A percentile compares a stretch with the other conserved stretches of the same genome.
Conservation (phyloP, 2,329 filamentous ascomycete genomes). For the Fusarium albosuccineum region DNA sequence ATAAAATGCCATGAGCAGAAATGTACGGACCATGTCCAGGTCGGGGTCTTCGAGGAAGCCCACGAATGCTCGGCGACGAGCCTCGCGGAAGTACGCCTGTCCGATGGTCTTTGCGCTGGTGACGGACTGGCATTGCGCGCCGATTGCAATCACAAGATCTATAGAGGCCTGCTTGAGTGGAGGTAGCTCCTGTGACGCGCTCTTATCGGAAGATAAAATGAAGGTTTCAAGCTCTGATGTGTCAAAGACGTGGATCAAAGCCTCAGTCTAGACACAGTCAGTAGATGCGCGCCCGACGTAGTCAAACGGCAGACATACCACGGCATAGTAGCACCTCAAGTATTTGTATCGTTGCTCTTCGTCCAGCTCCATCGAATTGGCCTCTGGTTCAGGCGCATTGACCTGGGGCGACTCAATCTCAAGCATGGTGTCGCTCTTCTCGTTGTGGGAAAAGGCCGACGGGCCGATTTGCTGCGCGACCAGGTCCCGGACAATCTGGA, state of each 20-base stretch:
- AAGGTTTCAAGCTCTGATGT: slow-evolving; percentile 46
- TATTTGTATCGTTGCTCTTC: slow-evolving; percentile 18
- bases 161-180: slow-evolving; percentile 27
- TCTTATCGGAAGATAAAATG: slow-evolving; percentile 22
- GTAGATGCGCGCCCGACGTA: rapidly evolving
- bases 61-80: slow-evolving; percentile 44
- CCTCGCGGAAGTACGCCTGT: slow-evolving; percentile 60
- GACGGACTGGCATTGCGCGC: slow-evolving; percentile 42
- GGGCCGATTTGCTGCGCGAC: slow-evolving; percentile 45
- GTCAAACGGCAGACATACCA: slow-evolving; percentile 16
- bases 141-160: slow-evolving; percentile 43
- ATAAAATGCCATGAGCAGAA: slow-evolving; percentile 76
- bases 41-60: slow-evolving; percentile 45
- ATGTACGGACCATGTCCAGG: slow-evolving; percentile 42
- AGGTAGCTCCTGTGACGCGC: neutral
- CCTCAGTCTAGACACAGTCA: slow-evolving; percentile 47
- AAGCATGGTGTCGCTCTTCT: slow-evolving; percentile 46
- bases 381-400: slow-evolving; percentile 8
- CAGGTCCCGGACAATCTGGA: slow-evolving; percentile 55
- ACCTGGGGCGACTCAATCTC: slow-evolving; percentile 41
- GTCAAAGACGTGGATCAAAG: slow-evolving; percentile 51
- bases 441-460: slow-evolving; percentile 45
- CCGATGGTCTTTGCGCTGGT: slow-evolving; percentile 37
- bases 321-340: slow-evolving; percentile 32
- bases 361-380: neutral